These are phyloP conservation scores for Neofusicoccum sp. DNA, from an alignment of 2,329 filamentous ascomycete species.

Conservation along the genomic window DNA sequence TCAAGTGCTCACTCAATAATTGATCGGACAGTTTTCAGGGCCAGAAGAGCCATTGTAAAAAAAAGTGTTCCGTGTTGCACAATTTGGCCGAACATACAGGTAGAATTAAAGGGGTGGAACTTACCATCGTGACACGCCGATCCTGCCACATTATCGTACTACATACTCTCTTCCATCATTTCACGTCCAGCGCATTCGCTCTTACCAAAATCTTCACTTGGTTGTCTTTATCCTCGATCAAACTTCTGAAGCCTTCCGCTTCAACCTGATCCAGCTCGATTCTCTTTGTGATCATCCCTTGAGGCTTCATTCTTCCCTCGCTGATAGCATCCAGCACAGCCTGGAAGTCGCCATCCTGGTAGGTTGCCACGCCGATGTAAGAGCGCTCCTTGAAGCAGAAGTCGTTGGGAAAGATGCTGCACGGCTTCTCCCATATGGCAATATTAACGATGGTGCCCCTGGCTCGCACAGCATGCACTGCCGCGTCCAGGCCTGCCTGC, in stretches of 20 bases:
- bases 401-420: slow-evolving; percentile 49
- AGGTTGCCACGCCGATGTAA: slow-evolving; percentile 55
- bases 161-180: not conserved
- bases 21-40: no score
- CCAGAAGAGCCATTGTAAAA: no score
- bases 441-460: slow-evolving; percentile 55
- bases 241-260: slow-evolving; percentile 46
- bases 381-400: slow-evolving; percentile 53
- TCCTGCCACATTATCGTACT: no score
- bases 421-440: slow-evolving; percentile 56
- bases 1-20: no score
- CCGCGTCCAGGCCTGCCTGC: slow-evolving; percentile 50
- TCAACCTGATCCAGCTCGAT: slow-evolving; percentile 48
- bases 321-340: slow-evolving; percentile 48
- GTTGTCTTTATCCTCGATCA: slow-evolving; percentile 51
- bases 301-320: slow-evolving; percentile 43
- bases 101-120: no score
- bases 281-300: slow-evolving; percentile 51
- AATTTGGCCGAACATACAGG: no score
- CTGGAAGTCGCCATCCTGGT: slow-evolving; percentile 50
- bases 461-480: slow-evolving; percentile 49
- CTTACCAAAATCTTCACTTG: slow-evolving; percentile 50
- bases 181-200: slow-evolving; percentile 18
- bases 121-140: no score
- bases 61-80: no score